These are phyloP conservation scores for Aspergillus baeticus DNA, from an alignment of 495 filamentous ascomycete genomes.

Conservation along the genomic window DNA sequence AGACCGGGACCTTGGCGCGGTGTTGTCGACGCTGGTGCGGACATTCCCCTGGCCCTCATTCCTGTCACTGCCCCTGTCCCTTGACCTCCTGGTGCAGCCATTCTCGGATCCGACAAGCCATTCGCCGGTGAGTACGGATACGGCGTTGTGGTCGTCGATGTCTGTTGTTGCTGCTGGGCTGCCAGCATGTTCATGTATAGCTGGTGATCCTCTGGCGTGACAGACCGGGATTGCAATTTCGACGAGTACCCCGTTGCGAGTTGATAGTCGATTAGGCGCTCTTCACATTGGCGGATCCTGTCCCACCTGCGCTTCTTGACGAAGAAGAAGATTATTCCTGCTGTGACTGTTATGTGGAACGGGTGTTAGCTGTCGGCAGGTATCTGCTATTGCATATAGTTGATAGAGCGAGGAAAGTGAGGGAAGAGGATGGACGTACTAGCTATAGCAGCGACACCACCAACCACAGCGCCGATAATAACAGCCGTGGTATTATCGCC, in stretches of 20 bases:
- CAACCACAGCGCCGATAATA: constrained; percentile 31
- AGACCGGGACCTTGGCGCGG: neutral
- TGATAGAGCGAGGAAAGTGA: neutral
- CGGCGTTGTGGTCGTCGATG: neutral
- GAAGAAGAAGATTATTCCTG: constrained; percentile 24
- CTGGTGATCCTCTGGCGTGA: constrained; percentile 10
- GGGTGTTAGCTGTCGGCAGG: too few relatives aligned
- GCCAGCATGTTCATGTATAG: constrained; percentile 3
- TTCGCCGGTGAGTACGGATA: neutral
- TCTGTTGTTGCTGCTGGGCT: neutral
- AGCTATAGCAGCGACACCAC: constrained; percentile 22
- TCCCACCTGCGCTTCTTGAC: constrained; percentile 28
- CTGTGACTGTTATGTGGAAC: constrained; percentile 19
- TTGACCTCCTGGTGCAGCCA: neutral
- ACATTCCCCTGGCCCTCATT: neutral
- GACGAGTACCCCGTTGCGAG: neutral
- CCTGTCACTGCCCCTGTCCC: neutral
- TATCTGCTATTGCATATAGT: neutral
- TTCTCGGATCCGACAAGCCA: neutral
- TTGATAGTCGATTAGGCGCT: constrained; percentile 19
- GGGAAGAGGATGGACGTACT: constrained; percentile 21
- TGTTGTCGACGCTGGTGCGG: neutral
- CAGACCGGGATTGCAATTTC: constrained; percentile 1
- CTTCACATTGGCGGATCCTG: constrained; percentile 20
- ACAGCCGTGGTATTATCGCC: constrained; percentile 17